Conservation (phyloP, 2,329 filamentous ascomycete species). For the Paraconiothyrium sp. region DNA sequence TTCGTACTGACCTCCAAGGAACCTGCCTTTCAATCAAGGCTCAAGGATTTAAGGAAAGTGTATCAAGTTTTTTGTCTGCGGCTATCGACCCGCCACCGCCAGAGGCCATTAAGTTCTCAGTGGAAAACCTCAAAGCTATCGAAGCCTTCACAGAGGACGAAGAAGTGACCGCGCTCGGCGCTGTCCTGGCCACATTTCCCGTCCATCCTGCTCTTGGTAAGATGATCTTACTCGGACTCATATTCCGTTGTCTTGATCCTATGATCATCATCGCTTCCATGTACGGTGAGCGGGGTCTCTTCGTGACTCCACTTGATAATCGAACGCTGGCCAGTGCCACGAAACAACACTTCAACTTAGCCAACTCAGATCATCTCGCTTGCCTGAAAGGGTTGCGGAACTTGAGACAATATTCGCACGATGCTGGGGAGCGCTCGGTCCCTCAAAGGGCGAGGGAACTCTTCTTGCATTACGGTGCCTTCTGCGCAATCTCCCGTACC, state of each 20-base stretch:
- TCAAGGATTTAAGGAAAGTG: slow-evolving; percentile 12
- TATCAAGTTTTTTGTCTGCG: slow-evolving; percentile 12
- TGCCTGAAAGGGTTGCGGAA: background rate
- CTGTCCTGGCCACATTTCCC: slow-evolving; percentile 8
- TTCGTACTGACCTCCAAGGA: slow-evolving; percentile 15
- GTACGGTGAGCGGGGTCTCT: background rate
- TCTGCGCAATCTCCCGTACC: background rate
- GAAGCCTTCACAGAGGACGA: slow-evolving; percentile 14
- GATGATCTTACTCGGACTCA: slow-evolving; percentile 17
- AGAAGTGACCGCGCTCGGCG: slow-evolving; percentile 14
- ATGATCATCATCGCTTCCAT: slow-evolving; percentile 13
- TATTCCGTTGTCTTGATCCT: slow-evolving; percentile 19
- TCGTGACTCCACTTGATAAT: slow-evolving; percentile 1
- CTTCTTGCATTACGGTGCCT: slow-evolving; percentile 2
- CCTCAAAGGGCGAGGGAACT: background rate
- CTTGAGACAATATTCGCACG: background rate
- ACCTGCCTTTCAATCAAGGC: slow-evolving; percentile 18
- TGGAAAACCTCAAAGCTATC: slow-evolving; percentile 11
- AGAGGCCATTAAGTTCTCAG: slow-evolving; percentile 4
- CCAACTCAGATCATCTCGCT: slow-evolving; percentile 16
- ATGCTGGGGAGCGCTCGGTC: background rate
- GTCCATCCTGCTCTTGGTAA: slow-evolving; percentile 16
- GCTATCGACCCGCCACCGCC: slow-evolving; percentile 13
- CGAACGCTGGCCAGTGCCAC: slow-evolving; percentile 1
- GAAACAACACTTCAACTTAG: background rate